Evolutionary conservation across 2,329 filamentous ascomycete species (phyloP).

Genomic region (Aotearoamyces nothofagi): DNA sequence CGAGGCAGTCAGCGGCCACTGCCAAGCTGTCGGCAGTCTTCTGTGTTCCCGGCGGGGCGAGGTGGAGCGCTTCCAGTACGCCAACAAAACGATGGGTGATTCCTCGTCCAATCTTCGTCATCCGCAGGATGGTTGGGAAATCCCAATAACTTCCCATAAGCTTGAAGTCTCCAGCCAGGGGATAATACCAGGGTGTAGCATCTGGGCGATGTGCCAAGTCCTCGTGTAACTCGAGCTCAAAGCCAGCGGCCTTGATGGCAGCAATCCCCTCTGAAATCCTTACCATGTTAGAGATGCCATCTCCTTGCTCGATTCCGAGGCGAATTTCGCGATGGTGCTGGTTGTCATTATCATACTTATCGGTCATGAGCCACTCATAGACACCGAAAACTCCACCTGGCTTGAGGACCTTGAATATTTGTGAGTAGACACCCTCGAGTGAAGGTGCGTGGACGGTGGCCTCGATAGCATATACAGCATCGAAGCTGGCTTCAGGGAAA

Average conservation of each 20-base stretch:
- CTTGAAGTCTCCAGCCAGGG: constrained; percentile 68
- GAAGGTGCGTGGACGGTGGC: constrained; percentile 89
- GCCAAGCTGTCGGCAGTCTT: constrained; percentile 91
- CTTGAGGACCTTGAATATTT: constrained; percentile 92
- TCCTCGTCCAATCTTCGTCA: constrained; percentile 73
- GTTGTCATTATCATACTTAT: constrained; percentile 83
- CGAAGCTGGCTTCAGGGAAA: constrained; percentile 83
- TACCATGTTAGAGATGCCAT: constrained; percentile 97
- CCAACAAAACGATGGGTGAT: constrained; percentile 66
- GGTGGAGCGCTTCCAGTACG: constrained; percentile 53
- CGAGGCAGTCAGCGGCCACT: constrained; percentile 66
- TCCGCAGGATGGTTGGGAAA: constrained; percentile 68
- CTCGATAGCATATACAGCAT: constrained; percentile 94
- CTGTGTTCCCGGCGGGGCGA: constrained; percentile 73
- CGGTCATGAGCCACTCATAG: constrained; percentile 99
- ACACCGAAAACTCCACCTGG: constrained; percentile 92
- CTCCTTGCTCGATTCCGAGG: constrained; percentile 85
- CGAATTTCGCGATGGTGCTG: constrained; percentile 77
- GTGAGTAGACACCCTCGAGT: constrained; percentile 80
- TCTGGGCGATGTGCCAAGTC: constrained; percentile 70
- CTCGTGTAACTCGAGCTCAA: constrained; percentile 69
- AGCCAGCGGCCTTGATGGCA: constrained; percentile 79
- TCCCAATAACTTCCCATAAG: constrained; percentile 72
- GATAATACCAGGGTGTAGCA: constrained; percentile 84
- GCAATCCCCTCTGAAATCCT: constrained; percentile 64